phyloP scores from a whole-genome alignment of 768 basidiomycete genomes.

The Fistulinella prunicolor region DNA sequence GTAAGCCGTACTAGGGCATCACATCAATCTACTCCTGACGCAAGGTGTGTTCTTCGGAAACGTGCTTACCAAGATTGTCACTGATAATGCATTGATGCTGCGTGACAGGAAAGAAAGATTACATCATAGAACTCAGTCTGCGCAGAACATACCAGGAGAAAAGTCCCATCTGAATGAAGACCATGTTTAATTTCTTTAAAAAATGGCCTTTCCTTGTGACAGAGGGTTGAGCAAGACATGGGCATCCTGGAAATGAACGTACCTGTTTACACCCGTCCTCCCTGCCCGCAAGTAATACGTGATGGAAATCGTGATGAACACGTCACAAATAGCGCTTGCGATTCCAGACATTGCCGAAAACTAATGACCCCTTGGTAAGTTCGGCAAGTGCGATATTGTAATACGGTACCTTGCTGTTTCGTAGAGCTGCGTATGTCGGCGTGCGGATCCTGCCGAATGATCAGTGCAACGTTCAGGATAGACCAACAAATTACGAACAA shows the following conservation, averaged over 20 bases:
- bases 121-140: background rate
- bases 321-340: conserved; percentile 20
- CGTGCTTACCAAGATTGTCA: conserved; percentile 12
- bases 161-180: conserved; percentile 24
- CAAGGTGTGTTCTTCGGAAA: background rate
- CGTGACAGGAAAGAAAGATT: background rate
- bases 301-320: conserved; percentile 17
- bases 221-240: too few species aligned
- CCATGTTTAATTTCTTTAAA: conserved; percentile 9
- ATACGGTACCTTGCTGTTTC: conserved; percentile 4
- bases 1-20: conserved; percentile 14
- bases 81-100: conserved; percentile 10
- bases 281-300: conserved; percentile 12
- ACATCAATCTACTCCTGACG: background rate
- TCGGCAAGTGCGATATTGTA: background rate
- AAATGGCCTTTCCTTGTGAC: conserved; percentile 6
- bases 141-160: conserved; percentile 13
- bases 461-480: too few species aligned
- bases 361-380: conserved; percentile 1
- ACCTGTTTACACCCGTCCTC: conserved; percentile 14
- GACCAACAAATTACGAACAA: conserved; percentile 2
- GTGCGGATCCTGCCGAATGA: conserved; percentile 4
- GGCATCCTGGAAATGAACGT: background rate
- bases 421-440: conserved; percentile 7
- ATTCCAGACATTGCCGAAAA: conserved; percentile 6